A percentile compares a stretch with the other conserved stretches of the same genome.
These are phyloP conservation scores for Tylopilus subfusipes DNA, from an alignment of 768 basidiomycete species.

Conservation along the genomic window DNA sequence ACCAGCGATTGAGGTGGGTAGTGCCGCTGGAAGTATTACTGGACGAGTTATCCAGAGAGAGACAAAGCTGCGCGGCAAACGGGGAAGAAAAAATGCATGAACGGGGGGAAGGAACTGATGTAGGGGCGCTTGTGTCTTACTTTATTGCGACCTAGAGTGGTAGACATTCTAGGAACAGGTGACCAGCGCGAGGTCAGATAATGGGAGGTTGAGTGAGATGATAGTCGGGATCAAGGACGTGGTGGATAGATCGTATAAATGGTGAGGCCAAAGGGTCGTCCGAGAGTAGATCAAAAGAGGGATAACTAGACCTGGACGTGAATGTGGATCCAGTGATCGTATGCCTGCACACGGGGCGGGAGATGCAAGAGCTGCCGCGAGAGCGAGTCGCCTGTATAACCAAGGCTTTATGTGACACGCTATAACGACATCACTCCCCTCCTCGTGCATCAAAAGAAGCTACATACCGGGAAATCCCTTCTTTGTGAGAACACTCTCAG, in stretches of 20 bases:
- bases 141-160: constrained; percentile 17
- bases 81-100: neutral
- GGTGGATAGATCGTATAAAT: neutral
- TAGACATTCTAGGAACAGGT: constrained; percentile 13
- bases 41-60: constrained; percentile 22
- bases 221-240: neutral
- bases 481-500: constrained; percentile 15
- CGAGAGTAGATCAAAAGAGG: neutral
- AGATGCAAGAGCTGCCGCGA: constrained; percentile 9
- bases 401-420: constrained; percentile 23
- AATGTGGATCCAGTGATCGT: constrained; percentile 17
- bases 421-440: constrained; percentile 10
- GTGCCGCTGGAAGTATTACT: constrained; percentile 9
- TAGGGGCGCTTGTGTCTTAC: constrained; percentile 10
- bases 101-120: neutral
- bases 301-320: neutral
- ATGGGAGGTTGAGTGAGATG: neutral
- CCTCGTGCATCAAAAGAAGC: constrained; percentile 29
- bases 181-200: neutral
- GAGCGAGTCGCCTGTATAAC: constrained; percentile 1
- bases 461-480: constrained; percentile 21
- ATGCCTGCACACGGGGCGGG: constrained; percentile 23
- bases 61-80: constrained; percentile 14
- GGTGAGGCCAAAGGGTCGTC: neutral
- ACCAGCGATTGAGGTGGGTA: constrained; percentile 43